Base-by-base conservation (phyloP, 441 rosid species). In the Adansonia rubrostipa region DNA sequence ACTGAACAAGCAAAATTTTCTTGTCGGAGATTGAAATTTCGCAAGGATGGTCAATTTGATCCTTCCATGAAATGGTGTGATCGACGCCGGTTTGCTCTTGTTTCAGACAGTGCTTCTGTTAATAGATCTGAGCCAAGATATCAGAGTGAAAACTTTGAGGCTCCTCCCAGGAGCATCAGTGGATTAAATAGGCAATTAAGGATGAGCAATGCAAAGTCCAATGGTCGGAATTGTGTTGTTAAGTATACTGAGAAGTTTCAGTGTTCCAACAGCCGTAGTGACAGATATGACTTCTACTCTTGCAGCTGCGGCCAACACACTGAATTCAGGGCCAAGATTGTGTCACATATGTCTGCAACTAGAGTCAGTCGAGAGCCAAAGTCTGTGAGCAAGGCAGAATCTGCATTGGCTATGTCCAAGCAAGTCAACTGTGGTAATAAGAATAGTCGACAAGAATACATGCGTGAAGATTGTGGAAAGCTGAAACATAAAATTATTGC, bases 321-420 rank as follows among this genome's bases (percentile, higher is more conserved):
- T 82, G 95, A 86, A 79, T 91, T 86, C 84, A 86, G 92, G 83
- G 88, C 77, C 75, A 93, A 89, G 84, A 85, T 77, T 76, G 97
- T 88, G 65, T 78, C 89, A 22, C 91, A 77, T 77, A 84, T 83
- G 79, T 82, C 92, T 78, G 82, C 87, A 60, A 74, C 82, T 80
- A 92, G 90, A 88, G 78, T 75, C 74, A 85, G 78, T 62, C 85
- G 82, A 71, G 96, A 92, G 62, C 81, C 86, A 78, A 91, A 88
- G 79, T 79, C 82, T 74, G 68, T 79, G 81, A 79, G 83, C 70
- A 93, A 84, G 84, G 84, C 87, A 28, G 96, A 87, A 56, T 85
- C 88, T 53, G 80, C 81, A 75, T 53, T 80, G 73, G 96, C 89
- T 81, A 77, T 80, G 80, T 86, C 89, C 74, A 92, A 84, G 84